phyloP scores from a whole-genome alignment of 495 filamentous ascomycete genomes.

The Neurospora sp. region DNA sequence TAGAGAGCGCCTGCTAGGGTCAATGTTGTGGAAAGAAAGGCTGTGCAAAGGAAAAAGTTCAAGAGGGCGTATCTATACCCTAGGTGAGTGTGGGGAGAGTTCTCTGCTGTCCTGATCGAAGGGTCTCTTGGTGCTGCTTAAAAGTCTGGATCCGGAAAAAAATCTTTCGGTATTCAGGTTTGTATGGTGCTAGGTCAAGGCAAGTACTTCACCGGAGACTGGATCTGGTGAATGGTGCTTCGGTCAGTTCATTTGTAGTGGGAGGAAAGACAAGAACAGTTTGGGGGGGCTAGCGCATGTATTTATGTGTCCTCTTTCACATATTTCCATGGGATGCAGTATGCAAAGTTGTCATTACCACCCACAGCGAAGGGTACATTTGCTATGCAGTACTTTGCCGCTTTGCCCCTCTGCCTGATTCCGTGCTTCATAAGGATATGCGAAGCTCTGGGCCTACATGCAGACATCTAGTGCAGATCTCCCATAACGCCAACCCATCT shows the following conservation, averaged over 20 bases:
- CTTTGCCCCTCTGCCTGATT: background rate
- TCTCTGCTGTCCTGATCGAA: no score
- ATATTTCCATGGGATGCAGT: background rate
- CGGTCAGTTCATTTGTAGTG: no score
- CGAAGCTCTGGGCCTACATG: background rate
- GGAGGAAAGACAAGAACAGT: background rate
- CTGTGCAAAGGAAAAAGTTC: no score
- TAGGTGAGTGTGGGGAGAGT: no score
- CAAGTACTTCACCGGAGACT: no score
- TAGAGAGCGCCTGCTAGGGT: no score
- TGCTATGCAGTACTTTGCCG: background rate
- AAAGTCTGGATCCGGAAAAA: no score
- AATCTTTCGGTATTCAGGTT: no score
- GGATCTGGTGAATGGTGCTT: no score
- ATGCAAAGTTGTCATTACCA: background rate
- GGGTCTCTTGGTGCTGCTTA: no score
- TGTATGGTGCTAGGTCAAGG: no score
- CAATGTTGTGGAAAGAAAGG: background rate
- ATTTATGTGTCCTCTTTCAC: background rate
- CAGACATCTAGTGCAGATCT: background rate
- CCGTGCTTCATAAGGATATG: background rate
- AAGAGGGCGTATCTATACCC: no score
- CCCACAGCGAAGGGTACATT: background rate
- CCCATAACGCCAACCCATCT: background rate
- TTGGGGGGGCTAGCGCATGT: background rate